phyloP scores from a whole-genome alignment of 495 filamentous ascomycete genomes.

The Haplographium delicatum region DNA sequence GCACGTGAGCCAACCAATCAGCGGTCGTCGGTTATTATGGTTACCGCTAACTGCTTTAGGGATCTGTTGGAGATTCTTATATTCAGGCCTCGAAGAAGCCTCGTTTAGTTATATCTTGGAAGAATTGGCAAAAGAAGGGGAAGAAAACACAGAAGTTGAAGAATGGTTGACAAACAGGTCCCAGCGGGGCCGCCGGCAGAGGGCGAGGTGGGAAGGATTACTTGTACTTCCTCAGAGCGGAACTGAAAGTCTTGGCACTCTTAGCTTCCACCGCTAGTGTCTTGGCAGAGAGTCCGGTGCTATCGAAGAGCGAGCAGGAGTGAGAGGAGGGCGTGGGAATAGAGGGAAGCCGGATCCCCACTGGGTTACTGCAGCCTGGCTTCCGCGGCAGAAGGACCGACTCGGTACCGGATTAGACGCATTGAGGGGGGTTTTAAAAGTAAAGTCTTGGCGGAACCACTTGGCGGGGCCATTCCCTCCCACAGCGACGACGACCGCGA shows the following conservation, averaged over 20 bases:
- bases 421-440: neutral
- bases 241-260: constrained; percentile 8
- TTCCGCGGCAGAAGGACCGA: too few species aligned
- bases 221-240: constrained; percentile 1
- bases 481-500: neutral
- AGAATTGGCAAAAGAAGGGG: neutral
- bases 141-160: neutral
- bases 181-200: neutral
- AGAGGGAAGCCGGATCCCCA: too few species aligned
- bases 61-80: too few species aligned
- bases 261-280: neutral
- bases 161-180: neutral
- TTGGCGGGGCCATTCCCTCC: constrained; percentile 1
- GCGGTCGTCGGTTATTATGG: constrained; percentile 6
- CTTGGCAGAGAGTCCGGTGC: constrained; percentile 6
- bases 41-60: too few species aligned
- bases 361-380: too few species aligned
- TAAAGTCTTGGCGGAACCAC: constrained; percentile 2
- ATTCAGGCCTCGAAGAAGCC: too few species aligned
- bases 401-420: too few species aligned
- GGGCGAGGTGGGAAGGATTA: neutral
- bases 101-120: too few species aligned
- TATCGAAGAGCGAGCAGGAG: neutral
- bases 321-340: neutral
- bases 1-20: neutral